Base-by-base conservation (phyloP, 805 yeast species). In the Torulaspora quercuum region DNA sequence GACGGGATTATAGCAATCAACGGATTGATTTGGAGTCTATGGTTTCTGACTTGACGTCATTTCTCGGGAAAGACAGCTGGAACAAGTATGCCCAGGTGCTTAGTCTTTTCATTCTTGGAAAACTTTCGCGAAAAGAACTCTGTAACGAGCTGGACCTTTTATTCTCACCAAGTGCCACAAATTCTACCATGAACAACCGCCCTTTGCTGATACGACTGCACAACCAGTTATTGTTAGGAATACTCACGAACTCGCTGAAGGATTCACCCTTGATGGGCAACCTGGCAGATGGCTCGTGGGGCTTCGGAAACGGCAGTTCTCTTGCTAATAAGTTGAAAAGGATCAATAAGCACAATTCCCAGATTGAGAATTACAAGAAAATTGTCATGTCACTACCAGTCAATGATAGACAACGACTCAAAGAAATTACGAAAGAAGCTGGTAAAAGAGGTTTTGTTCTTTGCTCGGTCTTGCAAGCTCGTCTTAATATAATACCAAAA, bases 341-440 rank as follows among this genome's bases (percentile, higher is more conserved):
- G 25, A 44, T 45, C 49, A 76, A 60, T 59, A 74, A 62, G 53
- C 85, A 46, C 58, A 70, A 67, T 39, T 67, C 83, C 6, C 95
- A 87, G 60, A 78, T 84, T 56, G 95, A 85, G 51, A 75, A 78
- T 45, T 70, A 92, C 55, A 87, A 89, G 53, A 82, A 78, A 54
- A 90, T 87, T 59, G 82, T 90, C 26, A 75, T 92, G 78, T 81
- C 90, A 2, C 68, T 90, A 47, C 86, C 97, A 0, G 75, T 82
- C 2, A 71, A 83, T 46, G 98, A 92, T 56, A 68, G 97, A 43
- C 74, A 86, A 46, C 70, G 97, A 55, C 78, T 90, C 41, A 86
- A 88, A 56, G 76, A 76, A 38, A 87, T 90, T 28, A 79, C 90
- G 3, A 75, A 80, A 53, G 96, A 89, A 28, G 72, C 88, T 3